Evolutionary conservation across 176 grass and related monocot species (phyloP), one percentile per base, ranked within the genome.

Genomic region (Poa pratensis): DNA sequence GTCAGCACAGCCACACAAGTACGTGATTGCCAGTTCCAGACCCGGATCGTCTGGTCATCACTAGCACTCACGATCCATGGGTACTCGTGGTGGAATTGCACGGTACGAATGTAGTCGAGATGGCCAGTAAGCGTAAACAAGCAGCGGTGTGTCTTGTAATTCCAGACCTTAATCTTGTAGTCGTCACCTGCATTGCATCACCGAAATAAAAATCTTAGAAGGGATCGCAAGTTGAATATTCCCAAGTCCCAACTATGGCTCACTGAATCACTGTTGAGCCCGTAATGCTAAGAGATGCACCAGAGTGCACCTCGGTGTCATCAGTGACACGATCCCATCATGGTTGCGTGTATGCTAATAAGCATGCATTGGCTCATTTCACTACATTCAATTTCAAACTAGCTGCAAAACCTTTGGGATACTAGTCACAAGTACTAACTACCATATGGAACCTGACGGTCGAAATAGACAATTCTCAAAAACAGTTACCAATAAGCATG

Each of bases 121-220:
- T 98, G 93, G 32, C 96, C 96, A 58, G 90, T 88, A 75, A 98
- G 96, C 15, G 96, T 98, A 76, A 98, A 98, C n/a, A 98, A 81
- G 89, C 93, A 98, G 59, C 96, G 93, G 84, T 98, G 96, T 15
- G 93, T 98, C 88, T 98, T 98, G 83, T 98, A 94, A 85, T 98
- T 98, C 96, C 96, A 98, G n/a, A 98, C 93, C 85, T 98, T 98
- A 57, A 98, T 98, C 83, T 98, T 98, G 74, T 98, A 98, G 86
- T 98, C 96, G 66, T 98, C 96, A 79, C 96, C 96, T 98, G 86
- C 77, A 91, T 57, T 60, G 1, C 78, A 85, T 43, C 58, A 79
- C 7, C n/a, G 13, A 40, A 60, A 68, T 17, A 49, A 82, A 27
- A 45, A 77, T 20, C 13, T 82, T 77, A 86, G 67, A 79, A 46